Evolutionary conservation across 345 rosid genomes (phyloP).

Genomic region (Rhodamnia argentea): DNA sequence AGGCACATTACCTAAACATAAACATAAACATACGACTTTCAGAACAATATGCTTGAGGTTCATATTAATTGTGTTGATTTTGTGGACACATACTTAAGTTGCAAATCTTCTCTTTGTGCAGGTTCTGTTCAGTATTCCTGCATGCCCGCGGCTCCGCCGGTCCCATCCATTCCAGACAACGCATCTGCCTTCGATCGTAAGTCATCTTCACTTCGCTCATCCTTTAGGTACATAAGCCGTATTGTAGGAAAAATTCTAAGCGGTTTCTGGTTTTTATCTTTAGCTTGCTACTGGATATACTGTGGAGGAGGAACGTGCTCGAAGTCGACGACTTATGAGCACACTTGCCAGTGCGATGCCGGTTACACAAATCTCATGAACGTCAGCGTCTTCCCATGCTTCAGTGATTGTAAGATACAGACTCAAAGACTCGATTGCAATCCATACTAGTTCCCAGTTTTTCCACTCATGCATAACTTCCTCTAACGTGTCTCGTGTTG

Average conservation of each 20-base stretch:
- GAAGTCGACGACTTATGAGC: slow-evolving; percentile 6
- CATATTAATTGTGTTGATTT: neutral
- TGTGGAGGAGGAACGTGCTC: slow-evolving; percentile 36
- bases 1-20: neutral
- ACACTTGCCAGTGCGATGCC: slow-evolving; percentile 15
- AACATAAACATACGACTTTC: neutral
- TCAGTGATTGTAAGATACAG: slow-evolving; percentile 27
- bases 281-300: slow-evolving; percentile 33
- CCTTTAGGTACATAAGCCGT: neutral
- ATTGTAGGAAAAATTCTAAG: neutral
- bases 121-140: slow-evolving; percentile 41
- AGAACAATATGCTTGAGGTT: neutral
- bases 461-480: neutral
- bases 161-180: slow-evolving; percentile 28
- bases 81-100: neutral
- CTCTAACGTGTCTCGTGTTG: neutral
- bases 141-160: slow-evolving; percentile 43
- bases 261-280: neutral
- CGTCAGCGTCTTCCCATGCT: slow-evolving; percentile 27
- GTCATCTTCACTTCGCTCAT: neutral
- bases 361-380: slow-evolving; percentile 22
- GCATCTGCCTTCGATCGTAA: slow-evolving; percentile 42
- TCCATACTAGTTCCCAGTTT: neutral
- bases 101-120: slow-evolving; percentile 5
- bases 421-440: neutral